phyloP scores from a whole-genome alignment of 1,139 yeast genomes.

The Zhuliangozyma blackwelliae region DNA sequence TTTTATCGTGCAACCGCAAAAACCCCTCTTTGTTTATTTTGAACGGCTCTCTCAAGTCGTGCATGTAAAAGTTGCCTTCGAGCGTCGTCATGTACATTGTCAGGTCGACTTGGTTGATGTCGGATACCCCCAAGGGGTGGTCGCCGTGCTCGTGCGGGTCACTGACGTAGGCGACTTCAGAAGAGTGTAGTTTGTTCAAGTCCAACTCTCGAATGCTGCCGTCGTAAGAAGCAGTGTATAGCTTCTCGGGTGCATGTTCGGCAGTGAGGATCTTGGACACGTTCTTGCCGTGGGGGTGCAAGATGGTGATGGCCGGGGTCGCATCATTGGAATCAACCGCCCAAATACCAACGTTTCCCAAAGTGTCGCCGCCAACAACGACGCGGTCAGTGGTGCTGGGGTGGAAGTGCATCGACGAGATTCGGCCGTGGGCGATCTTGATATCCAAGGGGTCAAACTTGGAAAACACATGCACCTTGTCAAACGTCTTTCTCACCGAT shows the following conservation, averaged over 20 bases:
- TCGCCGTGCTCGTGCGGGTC: constrained; percentile 42
- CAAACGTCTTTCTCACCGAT: constrained; percentile 49
- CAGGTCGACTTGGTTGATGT: constrained; percentile 44
- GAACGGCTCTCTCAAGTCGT: constrained; percentile 57
- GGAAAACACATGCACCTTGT: constrained; percentile 45
- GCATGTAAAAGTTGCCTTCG: constrained; percentile 68
- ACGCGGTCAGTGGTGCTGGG: constrained; percentile 63
- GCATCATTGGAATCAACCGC: constrained; percentile 50
- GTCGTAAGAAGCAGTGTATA: constrained; percentile 77
- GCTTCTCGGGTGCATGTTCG: constrained; percentile 44
- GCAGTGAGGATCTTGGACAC: constrained; percentile 62
- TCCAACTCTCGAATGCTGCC: constrained; percentile 78
- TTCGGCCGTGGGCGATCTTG: constrained; percentile 67
- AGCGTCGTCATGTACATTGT: constrained; percentile 70
- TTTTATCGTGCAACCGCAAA: constrained; percentile 74
- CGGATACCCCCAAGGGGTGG: constrained; percentile 53
- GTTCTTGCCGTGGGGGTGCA: constrained; percentile 74
- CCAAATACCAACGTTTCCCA: constrained; percentile 89
- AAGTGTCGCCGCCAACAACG: constrained; percentile 81
- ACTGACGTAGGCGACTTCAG: constrained; percentile 52
- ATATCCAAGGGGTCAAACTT: constrained; percentile 67
- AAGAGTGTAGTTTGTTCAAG: constrained; percentile 52
- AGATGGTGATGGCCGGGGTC: constrained; percentile 51
- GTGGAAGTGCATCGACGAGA: constrained; percentile 71
- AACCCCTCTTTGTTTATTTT: constrained; percentile 27